Evolutionary conservation across 192 early-diverging fungal genomes (phyloP).

Genomic region (Entomortierella lignicola): DNA sequence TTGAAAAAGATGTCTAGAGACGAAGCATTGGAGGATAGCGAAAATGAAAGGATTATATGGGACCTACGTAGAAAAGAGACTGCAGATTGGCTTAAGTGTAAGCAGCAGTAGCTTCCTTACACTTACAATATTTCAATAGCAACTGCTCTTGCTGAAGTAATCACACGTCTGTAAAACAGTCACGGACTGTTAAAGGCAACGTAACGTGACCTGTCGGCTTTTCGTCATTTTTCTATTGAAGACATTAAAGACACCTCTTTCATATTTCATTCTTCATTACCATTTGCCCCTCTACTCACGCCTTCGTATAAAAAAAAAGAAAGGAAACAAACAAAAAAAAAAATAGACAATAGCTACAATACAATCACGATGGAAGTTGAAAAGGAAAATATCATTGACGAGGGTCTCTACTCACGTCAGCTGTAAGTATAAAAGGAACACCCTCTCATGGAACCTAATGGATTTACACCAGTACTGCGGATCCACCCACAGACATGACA

Average conservation of each 20-base stretch:
- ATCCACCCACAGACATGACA: not conserved
- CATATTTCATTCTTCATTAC: too few species aligned
- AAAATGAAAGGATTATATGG: conserved; percentile 37
- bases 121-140: too few species aligned
- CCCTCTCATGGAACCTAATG: conserved; percentile 35
- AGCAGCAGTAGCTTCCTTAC: not conserved
- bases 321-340: too few species aligned
- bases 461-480: conserved; percentile 42
- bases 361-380: conserved; percentile 56
- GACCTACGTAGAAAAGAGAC: conserved; percentile 27
- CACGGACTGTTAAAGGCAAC: too few species aligned
- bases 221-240: too few species aligned
- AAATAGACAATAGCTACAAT: too few species aligned
- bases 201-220: not conserved
- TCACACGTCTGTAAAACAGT: too few species aligned
- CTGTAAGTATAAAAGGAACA: conserved; percentile 90
- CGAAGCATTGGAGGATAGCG: conserved; percentile 6
- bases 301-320: too few species aligned
- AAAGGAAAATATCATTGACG: conserved; percentile 80
- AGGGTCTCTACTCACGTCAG: conserved; percentile 98
- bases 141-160: too few species aligned
- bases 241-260: too few species aligned
- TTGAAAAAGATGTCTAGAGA: conserved; percentile 27
- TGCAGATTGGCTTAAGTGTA: conserved; percentile 9
- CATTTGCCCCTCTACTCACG: too few species aligned